Evolutionary conservation across 345 rosid genomes (phyloP).

Genomic region (Fremontodendron californicum): DNA sequence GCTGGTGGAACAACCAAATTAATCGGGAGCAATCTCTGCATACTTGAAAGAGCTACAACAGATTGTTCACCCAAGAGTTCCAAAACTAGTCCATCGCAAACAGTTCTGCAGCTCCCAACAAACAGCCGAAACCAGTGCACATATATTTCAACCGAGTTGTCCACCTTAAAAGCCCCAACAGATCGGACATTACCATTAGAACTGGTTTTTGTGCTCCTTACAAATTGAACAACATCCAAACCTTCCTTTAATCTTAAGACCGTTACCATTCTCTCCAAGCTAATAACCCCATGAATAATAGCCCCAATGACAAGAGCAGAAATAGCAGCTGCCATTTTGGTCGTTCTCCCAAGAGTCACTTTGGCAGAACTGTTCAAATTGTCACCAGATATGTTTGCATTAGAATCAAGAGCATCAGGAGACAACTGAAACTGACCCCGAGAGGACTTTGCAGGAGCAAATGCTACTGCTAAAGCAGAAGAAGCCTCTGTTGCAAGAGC

Average conservation of each 20-base stretch:
- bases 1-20: slow-evolving; percentile 92
- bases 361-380: slow-evolving; percentile 43
- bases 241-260: slow-evolving; percentile 81
- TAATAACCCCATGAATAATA: slow-evolving; percentile 82
- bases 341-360: slow-evolving; percentile 40
- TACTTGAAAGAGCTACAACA: slow-evolving; percentile 80
- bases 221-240: slow-evolving; percentile 79
- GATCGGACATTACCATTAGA: slow-evolving; percentile 83
- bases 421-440: slow-evolving; percentile 73
- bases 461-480: slow-evolving; percentile 61
- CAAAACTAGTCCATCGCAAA: slow-evolving; percentile 80
- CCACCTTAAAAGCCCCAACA: slow-evolving; percentile 55
- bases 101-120: slow-evolving; percentile 81
- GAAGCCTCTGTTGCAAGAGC: slow-evolving; percentile 95
- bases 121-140: slow-evolving; percentile 95
- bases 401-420: slow-evolving; percentile 73
- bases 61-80: slow-evolving; percentile 92
- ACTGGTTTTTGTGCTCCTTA: slow-evolving; percentile 62
- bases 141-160: slow-evolving; percentile 59
- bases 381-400: slow-evolving; percentile 40
- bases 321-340: slow-evolving; percentile 71
- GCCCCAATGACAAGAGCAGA: slow-evolving; percentile 84
- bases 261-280: slow-evolving; percentile 89
- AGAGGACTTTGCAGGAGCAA: slow-evolving; percentile 71
- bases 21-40: slow-evolving; percentile 88